These are phyloP conservation scores for Selaginella tamariscina DNA, from an alignment of 75 land plant species.

Conservation along the genomic window DNA sequence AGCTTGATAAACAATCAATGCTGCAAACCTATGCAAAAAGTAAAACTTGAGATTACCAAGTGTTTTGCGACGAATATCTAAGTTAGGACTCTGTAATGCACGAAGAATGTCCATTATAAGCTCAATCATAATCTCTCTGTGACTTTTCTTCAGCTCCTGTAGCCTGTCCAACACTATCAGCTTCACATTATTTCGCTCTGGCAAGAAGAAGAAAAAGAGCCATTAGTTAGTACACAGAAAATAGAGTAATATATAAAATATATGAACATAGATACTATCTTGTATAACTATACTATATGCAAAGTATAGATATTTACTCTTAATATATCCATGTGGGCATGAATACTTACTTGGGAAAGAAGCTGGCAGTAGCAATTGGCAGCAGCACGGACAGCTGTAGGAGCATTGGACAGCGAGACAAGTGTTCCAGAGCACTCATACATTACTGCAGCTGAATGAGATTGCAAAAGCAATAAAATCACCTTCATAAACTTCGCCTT, in stretches of 20 bases:
- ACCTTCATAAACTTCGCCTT: conserved; percentile 80
- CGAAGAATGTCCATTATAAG: conserved; percentile 77
- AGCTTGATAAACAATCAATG: too few species aligned
- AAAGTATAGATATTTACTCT: too few species aligned
- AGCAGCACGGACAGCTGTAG: conserved; percentile 80
- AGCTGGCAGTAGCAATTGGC: conserved; percentile 89
- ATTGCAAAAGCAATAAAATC: conserved; percentile 54
- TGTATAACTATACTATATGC: too few species aligned
- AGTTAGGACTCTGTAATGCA: conserved; percentile 77
- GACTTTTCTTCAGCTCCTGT: conserved; percentile 62
- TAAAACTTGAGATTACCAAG: too few species aligned
- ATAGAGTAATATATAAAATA: too few species aligned
- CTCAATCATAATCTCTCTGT: conserved; percentile 78
- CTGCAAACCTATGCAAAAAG: too few species aligned
- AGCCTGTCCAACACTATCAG: conserved; percentile 76
- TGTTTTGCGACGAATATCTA: conserved; percentile 77
- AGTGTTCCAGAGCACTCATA: conserved; percentile 76
- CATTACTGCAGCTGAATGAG: conserved; percentile 63
- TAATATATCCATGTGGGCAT: too few species aligned
- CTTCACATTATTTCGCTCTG: conserved; percentile 96
- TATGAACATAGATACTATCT: too few species aligned
- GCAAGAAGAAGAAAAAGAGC: too few species aligned
- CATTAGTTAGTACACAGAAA: too few species aligned
- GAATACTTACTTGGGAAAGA: too few species aligned
- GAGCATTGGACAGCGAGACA: conserved; percentile 79